Percentiles rank a stretch among this genome's conserved stretches.
phyloP scores from a whole-genome alignment of 1,284 basidiomycete genomes.

The Puccinia horiana region DNA sequence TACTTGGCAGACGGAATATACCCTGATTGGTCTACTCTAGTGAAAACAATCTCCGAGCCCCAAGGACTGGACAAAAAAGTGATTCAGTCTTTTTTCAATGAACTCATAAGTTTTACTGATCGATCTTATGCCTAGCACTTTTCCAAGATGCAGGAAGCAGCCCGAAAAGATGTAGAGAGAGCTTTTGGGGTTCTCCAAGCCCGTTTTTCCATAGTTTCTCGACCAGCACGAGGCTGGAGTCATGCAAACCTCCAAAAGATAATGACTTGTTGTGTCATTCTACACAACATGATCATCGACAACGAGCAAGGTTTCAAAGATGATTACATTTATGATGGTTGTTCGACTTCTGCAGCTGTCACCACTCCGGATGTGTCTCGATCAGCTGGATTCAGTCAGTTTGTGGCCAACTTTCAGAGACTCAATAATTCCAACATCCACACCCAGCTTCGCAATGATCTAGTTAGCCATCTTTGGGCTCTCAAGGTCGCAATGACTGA shows the following conservation, averaged over 20 bases:
- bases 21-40: constrained; percentile 5
- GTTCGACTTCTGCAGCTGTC: not conserved
- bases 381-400: not conserved
- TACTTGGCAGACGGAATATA: constrained; percentile 30
- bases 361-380: not conserved
- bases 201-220: not conserved
- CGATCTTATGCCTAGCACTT: not conserved
- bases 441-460: too few species aligned
- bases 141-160: not conserved
- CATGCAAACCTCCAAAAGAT: not conserved
- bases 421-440: too few species aligned
- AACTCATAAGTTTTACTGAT: not conserved
- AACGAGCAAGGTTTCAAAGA: not conserved
- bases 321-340: not conserved
- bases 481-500: too few species aligned
- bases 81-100: too few species aligned
- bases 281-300: constrained; percentile 18
- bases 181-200: constrained; percentile 10
- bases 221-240: not conserved
- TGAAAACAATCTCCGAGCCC: constrained; percentile 15
- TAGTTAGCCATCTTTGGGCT: too few species aligned
- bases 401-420: too few species aligned
- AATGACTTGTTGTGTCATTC: constrained; percentile 17
- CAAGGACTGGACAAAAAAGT: not conserved
- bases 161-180: not conserved